Evolutionary conservation across 192 early-diverging fungal species (phyloP), one percentile per base, ranked within the genome.

Genomic region (Coemansia sp.): DNA sequence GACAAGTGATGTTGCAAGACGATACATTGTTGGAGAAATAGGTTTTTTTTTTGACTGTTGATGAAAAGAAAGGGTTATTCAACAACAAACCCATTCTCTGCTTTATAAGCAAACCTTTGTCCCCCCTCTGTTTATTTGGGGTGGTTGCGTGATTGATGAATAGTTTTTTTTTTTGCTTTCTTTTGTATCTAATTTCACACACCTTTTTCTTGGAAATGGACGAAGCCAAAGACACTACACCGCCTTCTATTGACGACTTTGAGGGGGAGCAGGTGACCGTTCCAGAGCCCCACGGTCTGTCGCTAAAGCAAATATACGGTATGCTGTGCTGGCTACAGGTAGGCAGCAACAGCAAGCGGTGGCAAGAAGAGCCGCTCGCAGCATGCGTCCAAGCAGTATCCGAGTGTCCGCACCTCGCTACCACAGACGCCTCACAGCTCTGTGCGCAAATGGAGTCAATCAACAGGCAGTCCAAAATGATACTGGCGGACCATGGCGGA

Each of bases 281-380:
- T n/a, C n/a, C n/a, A n/a, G n/a, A n/a, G n/a, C n/a, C n/a, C n/a
- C n/a, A n/a, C n/a, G n/a, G n/a, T n/a, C n/a, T 59, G 33, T 65
- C 69, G 42, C 69, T 50, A 22, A 71, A 71, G 53, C 62, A 76
- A 38, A 54, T 76, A 3, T 76, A 76, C 36, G 67, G 73, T 18
- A 69, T 76, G 62, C 61, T 76, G 21, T 76, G 67, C 56, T 76
- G 73, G 73, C 41, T 76, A 40, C 59, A 64, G 19, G 33, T 65
- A 2, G 33, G 43, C 35, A 37, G 58, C 10, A 69, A 76, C 63
- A 58, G 43, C 62, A 42, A 38, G 35, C 32, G 15, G 33, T 76
- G 73, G 73, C 37, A 39, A 7, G 44, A 56, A 18, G 3, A 35
- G 14, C 73, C 58, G 22, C 36, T 60, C 8, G 38, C 35, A 7